Evolutionary conservation across 179 eudicot genomes (phyloP).

Genomic region (Silene coronaria): DNA sequence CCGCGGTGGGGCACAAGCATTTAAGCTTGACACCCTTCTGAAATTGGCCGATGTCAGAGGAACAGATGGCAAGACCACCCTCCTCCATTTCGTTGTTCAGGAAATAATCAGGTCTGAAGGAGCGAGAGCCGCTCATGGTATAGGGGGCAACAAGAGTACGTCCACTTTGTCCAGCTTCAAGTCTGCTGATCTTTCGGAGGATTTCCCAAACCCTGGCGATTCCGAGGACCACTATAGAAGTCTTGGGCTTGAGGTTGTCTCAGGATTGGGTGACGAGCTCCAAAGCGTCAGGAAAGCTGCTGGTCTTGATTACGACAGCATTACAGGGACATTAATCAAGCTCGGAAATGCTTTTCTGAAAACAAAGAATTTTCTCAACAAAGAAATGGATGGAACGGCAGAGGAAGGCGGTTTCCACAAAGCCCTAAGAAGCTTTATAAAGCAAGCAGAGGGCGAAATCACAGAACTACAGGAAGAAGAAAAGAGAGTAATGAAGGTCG

Average conservation of each 20-base stretch:
- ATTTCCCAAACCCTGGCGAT: slow-evolving; percentile 29
- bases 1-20: slow-evolving; percentile 89
- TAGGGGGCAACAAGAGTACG: slow-evolving; percentile 35
- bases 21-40: slow-evolving; percentile 75
- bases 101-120: slow-evolving; percentile 91
- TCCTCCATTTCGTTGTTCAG: slow-evolving; percentile 75
- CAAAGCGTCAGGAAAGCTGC: slow-evolving; percentile 73
- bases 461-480: slow-evolving; percentile 58
- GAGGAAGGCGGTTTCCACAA: slow-evolving; percentile 48
- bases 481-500: slow-evolving; percentile 59
- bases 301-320: slow-evolving; percentile 45
- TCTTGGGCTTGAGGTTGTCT: slow-evolving; percentile 68
- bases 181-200: slow-evolving; percentile 56
- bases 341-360: slow-evolving; percentile 44
- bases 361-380: slow-evolving; percentile 48
- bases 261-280: slow-evolving; percentile 54
- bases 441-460: slow-evolving; percentile 51
- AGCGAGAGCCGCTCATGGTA: slow-evolving; percentile 53
- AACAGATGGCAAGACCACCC: slow-evolving; percentile 75
- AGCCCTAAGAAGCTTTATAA: slow-evolving; percentile 47
- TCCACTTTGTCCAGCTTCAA: slow-evolving; percentile 39
- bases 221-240: slow-evolving; percentile 55
- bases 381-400: slow-evolving; percentile 39
- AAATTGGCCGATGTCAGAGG: slow-evolving; percentile 81
- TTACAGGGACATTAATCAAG: slow-evolving; percentile 56